Conservation (phyloP, 345 rosid species). For the Lepidium africanum region DNA sequence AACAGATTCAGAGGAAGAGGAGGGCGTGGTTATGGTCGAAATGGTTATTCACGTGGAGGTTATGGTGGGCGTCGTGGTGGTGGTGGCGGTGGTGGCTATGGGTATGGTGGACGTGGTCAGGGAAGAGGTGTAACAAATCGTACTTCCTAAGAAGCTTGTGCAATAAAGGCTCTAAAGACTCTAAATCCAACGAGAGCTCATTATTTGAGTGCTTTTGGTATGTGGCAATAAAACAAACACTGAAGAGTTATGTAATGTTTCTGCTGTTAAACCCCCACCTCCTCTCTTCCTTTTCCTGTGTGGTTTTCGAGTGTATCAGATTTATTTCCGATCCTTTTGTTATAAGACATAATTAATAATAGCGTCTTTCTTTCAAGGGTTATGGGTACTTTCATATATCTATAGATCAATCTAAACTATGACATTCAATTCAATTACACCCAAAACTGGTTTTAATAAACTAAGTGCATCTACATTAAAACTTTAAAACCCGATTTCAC, state of each 20-base stretch:
- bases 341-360: neutral
- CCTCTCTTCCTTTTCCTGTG: neutral
- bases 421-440: too few species aligned
- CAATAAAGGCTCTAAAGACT: neutral
- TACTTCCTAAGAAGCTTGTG: neutral
- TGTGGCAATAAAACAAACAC: slow-evolving; percentile 19
- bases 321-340: neutral
- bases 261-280: neutral
- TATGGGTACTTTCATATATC: too few species aligned
- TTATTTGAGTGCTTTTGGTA: neutral
- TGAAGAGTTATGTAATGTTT: slow-evolving; percentile 1
- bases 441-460: too few species aligned
- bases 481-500: too few species aligned
- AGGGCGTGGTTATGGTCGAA: slow-evolving; percentile 28
- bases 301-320: slow-evolving; percentile 19
- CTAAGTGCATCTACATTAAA: too few species aligned
- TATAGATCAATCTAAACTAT: too few species aligned
- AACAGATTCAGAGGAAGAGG: slow-evolving; percentile 30
- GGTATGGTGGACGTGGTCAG: slow-evolving; percentile 26
- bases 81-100: slow-evolving; percentile 27
- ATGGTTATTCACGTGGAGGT: slow-evolving; percentile 38
- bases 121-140: slow-evolving; percentile 17
- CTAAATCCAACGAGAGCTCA: neutral
- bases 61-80: slow-evolving; percentile 34
- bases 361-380: slow-evolving; percentile 2